phyloP scores from a whole-genome alignment of 345 rosid genomes.

The Sisymbrium altissimum region DNA sequence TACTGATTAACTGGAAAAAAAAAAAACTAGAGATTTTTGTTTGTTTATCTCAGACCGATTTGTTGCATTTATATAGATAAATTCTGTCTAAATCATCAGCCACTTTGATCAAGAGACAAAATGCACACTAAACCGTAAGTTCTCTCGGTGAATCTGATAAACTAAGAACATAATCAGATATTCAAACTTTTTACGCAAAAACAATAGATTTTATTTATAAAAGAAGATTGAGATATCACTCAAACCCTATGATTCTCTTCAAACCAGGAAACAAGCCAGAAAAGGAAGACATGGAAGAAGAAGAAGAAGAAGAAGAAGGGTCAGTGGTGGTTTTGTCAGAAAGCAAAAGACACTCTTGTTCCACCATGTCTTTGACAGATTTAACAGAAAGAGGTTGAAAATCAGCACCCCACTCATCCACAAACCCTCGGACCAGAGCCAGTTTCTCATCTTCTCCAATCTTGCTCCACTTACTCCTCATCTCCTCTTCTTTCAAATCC shows the following conservation, averaged over 20 bases:
- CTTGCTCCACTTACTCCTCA: slow-evolving; percentile 52
- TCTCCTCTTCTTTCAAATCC: slow-evolving; percentile 45
- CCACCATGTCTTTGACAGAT: slow-evolving; percentile 67
- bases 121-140: too few relatives aligned
- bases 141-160: background rate
- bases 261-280: slow-evolving; percentile 52
- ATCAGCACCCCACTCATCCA: slow-evolving; percentile 53
- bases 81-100: too few relatives aligned
- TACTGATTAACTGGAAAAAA: too few relatives aligned
- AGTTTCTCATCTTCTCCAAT: slow-evolving; percentile 57
- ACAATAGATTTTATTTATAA: too few relatives aligned
- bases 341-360: slow-evolving; percentile 47
- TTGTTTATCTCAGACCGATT: too few relatives aligned
- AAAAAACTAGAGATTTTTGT: too few relatives aligned
- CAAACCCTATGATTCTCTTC: slow-evolving; percentile 62
- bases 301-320: slow-evolving; percentile 18
- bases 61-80: too few relatives aligned
- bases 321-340: slow-evolving; percentile 26
- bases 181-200: too few relatives aligned
- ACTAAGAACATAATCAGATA: background rate
- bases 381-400: slow-evolving; percentile 71
- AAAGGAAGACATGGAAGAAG: slow-evolving; percentile 15
- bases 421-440: slow-evolving; percentile 51
- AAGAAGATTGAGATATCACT: slow-evolving; percentile 1
- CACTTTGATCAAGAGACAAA: background rate